Evolutionary conservation across 2,329 filamentous ascomycete species (phyloP).

Genomic region (Claviceps sp.): DNA sequence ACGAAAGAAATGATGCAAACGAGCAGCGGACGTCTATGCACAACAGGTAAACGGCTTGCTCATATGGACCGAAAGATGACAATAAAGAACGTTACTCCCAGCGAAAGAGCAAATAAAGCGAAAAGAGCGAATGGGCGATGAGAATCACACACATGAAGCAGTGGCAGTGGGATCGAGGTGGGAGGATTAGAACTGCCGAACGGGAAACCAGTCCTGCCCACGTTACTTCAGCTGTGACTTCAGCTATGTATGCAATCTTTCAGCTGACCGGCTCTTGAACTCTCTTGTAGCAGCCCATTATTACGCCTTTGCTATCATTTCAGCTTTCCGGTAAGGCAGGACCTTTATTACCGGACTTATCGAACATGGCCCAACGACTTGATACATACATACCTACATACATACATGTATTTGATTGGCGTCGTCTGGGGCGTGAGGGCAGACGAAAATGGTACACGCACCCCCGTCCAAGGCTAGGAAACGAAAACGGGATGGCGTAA

Average conservation of each 20-base stretch:
- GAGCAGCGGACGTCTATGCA: background rate
- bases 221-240: background rate
- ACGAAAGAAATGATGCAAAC: background rate
- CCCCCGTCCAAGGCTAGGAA: constrained; percentile 1
- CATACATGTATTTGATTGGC: background rate
- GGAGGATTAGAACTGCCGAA: background rate
- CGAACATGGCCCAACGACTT: background rate
- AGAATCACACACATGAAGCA: constrained; percentile 1
- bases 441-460: constrained; percentile 1
- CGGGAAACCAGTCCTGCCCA: background rate
- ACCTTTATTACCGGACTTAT: background rate
- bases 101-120: background rate
- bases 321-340: background rate
- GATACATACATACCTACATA: background rate
- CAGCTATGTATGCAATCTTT: too few relatives aligned
- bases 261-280: background rate
- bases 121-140: background rate
- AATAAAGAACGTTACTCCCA: background rate
- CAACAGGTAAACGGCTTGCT: background rate
- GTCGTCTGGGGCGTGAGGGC: constrained; percentile 1
- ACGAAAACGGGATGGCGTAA: constrained; percentile 2
- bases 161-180: background rate
- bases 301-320: background rate
- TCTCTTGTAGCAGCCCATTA: background rate
- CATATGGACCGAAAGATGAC: background rate